These are phyloP conservation scores for Geotrichum histeridarum DNA, from an alignment of 1,139 yeast species.

Conservation along the genomic window DNA sequence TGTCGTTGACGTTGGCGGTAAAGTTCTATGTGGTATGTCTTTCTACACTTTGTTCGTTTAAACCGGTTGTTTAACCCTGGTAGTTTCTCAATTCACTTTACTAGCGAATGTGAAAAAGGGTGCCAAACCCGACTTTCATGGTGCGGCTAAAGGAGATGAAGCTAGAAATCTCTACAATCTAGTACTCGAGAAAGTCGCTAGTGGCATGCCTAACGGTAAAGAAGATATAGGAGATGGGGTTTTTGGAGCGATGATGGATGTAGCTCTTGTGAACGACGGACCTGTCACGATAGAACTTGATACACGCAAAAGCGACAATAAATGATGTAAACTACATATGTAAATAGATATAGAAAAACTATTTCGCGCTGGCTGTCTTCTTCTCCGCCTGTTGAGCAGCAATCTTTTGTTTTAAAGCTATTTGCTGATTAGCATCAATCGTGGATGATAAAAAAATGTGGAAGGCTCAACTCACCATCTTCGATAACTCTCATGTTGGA, in stretches of 20 bases:
- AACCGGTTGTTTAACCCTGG: background rate
- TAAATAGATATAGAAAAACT: background rate
- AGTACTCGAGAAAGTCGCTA: slow-evolving; percentile 48
- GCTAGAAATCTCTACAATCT: slow-evolving; percentile 65
- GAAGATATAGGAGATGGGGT: slow-evolving; percentile 73
- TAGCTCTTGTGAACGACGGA: slow-evolving; percentile 75
- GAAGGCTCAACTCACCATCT: slow-evolving; percentile 25
- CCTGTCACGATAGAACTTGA: slow-evolving; percentile 74
- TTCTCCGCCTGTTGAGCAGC: slow-evolving; percentile 12
- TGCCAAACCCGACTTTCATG: slow-evolving; percentile 88
- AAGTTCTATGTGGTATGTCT: slow-evolving; percentile 47
- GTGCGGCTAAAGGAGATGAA: slow-evolving; percentile 72
- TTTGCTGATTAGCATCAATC: background rate
- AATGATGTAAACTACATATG: slow-evolving; percentile 6
- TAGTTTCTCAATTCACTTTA: slow-evolving; percentile 84
- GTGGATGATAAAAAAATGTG: background rate
- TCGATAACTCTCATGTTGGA: slow-evolving; percentile 35
- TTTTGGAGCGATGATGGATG: slow-evolving; percentile 98
- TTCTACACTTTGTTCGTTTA: background rate
- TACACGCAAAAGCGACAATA: slow-evolving; percentile 41
- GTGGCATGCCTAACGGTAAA: slow-evolving; percentile 50
- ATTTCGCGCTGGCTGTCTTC: background rate
- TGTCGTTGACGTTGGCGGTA: slow-evolving; percentile 50
- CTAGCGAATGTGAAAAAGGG: slow-evolving; percentile 83
- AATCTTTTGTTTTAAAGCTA: slow-evolving; percentile 16